phyloP scores from a whole-genome alignment of 1,284 basidiomycete species.

The Tylopilus sp. region DNA sequence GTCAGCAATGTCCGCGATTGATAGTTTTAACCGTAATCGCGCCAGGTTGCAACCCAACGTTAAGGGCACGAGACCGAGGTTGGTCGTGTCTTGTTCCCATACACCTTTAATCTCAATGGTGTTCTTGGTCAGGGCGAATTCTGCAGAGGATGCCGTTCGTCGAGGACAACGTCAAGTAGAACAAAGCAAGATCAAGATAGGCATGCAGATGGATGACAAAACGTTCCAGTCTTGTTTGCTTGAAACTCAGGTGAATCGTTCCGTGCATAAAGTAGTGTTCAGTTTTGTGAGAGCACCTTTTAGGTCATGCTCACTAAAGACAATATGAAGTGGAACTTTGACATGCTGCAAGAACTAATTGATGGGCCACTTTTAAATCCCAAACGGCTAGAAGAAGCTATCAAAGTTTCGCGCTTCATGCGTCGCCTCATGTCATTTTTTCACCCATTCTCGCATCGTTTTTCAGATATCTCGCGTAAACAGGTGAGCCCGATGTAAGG shows the following conservation, averaged over 20 bases:
- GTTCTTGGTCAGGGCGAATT: slow-evolving; percentile 62
- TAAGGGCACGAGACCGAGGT: slow-evolving; percentile 62
- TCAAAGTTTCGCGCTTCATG: slow-evolving; percentile 86
- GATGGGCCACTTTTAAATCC: slow-evolving; percentile 91
- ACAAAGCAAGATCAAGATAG: slow-evolving; percentile 82
- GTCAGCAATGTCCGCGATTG: slow-evolving; percentile 82
- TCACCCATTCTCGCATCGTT: slow-evolving; percentile 82
- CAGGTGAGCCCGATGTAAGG: slow-evolving; percentile 45
- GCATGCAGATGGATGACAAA: slow-evolving; percentile 92
- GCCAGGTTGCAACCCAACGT: slow-evolving; percentile 57
- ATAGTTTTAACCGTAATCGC: slow-evolving; percentile 87
- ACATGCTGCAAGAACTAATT: slow-evolving; percentile 83
- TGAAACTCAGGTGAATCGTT: slow-evolving; percentile 68
- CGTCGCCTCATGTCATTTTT: slow-evolving; percentile 88
- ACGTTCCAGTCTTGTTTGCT: slow-evolving; percentile 80
- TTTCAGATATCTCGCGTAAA: slow-evolving; percentile 76
- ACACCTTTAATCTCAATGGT: background rate
- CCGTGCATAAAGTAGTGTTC: background rate
- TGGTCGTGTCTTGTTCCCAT: background rate
- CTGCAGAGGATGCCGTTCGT: slow-evolving; percentile 81
- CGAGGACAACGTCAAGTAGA: slow-evolving; percentile 90
- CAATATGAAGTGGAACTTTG: slow-evolving; percentile 90
- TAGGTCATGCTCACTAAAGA: slow-evolving; percentile 88
- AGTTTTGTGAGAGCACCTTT: slow-evolving; percentile 12
- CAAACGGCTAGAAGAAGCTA: slow-evolving; percentile 93